These are phyloP conservation scores for Komagataella pseudopastoris DNA, from an alignment of 805 yeast genomes.

Conservation along the genomic window DNA sequence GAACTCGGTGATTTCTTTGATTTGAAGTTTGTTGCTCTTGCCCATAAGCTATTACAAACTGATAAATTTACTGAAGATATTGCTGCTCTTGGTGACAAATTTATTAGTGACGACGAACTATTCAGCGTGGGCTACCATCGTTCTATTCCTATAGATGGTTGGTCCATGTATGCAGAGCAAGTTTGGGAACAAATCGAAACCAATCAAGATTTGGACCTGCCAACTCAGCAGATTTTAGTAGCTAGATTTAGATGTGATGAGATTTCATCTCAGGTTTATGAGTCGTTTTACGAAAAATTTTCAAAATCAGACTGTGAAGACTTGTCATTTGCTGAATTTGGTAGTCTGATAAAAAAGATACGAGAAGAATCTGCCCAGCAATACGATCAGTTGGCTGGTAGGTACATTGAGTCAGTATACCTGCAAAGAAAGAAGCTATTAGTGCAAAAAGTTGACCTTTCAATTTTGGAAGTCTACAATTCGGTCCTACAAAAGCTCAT, in stretches of 20 bases:
- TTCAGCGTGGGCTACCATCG: slow-evolving; percentile 71
- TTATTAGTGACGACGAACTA: slow-evolving; percentile 26
- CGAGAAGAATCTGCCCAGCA: slow-evolving; percentile 30
- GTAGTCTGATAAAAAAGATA: slow-evolving; percentile 27
- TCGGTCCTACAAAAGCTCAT: slow-evolving; percentile 24
- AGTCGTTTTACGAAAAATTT: slow-evolving; percentile 25
- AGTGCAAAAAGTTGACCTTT: slow-evolving; percentile 29
- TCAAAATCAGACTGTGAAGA: slow-evolving; percentile 7
- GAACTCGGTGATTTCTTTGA: slow-evolving; percentile 71
- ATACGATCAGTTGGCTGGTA: slow-evolving; percentile 64
- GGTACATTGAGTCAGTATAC: slow-evolving; percentile 60
- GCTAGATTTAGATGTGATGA: slow-evolving; percentile 94
- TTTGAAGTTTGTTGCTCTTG: slow-evolving; percentile 63
- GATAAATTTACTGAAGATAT: slow-evolving; percentile 57
- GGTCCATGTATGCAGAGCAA: slow-evolving; percentile 82
- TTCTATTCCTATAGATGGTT: slow-evolving; percentile 85
- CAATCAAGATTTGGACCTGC: slow-evolving; percentile 89
- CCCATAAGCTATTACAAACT: slow-evolving; percentile 76
- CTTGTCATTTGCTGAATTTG: slow-evolving; percentile 19
- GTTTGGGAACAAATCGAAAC: slow-evolving; percentile 92
- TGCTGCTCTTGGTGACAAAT: slow-evolving; percentile 45
- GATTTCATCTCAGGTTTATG: slow-evolving; percentile 43
- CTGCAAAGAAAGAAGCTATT: slow-evolving; percentile 43
- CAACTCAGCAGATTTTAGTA: slow-evolving; percentile 91
- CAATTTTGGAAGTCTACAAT: slow-evolving; percentile 29